Conservation (phyloP, 768 basidiomycete species). For the Phlebiopsis gigantea region DNA sequence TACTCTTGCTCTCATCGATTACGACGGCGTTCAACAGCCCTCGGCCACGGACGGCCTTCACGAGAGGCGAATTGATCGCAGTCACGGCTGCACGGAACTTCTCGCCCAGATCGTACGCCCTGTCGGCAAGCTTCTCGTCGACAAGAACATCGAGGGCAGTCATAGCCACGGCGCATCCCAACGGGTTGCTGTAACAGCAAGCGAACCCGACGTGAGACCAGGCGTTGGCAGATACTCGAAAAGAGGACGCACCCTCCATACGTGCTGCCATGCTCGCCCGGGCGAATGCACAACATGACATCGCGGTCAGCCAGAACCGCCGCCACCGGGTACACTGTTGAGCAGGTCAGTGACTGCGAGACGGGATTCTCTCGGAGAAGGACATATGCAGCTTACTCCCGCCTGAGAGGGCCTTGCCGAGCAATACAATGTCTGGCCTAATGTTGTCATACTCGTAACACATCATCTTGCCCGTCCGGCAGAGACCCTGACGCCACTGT, state of each 20-base stretch:
- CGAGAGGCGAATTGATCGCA: conserved; percentile 62
- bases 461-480: conserved; percentile 92
- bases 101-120: conserved; percentile 75
- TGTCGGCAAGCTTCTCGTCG: conserved; percentile 79
- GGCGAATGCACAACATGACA: conserved; percentile 92
- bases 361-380: not conserved
- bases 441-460: conserved; percentile 84
- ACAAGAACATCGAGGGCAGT: conserved; percentile 88
- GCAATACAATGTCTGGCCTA: conserved; percentile 85
- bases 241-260: conserved; percentile 77
- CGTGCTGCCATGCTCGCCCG: conserved; percentile 94
- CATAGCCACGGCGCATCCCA: conserved; percentile 95
- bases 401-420: conserved; percentile 96
- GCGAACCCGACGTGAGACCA: not conserved
- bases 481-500: conserved; percentile 58
- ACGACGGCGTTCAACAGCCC: conserved; percentile 93
- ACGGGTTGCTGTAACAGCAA: conserved; percentile 61
- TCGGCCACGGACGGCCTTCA: conserved; percentile 76
- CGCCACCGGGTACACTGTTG: conserved; percentile 88
- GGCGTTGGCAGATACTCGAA: not conserved
- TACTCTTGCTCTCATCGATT: conserved; percentile 78
- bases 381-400: conserved; percentile 54
- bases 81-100: conserved; percentile 65
- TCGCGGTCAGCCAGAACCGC: conserved; percentile 87
- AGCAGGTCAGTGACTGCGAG: not conserved